Evolutionary conservation across 306 rosid species (phyloP).

Genomic region (Clitoria ternatea): DNA sequence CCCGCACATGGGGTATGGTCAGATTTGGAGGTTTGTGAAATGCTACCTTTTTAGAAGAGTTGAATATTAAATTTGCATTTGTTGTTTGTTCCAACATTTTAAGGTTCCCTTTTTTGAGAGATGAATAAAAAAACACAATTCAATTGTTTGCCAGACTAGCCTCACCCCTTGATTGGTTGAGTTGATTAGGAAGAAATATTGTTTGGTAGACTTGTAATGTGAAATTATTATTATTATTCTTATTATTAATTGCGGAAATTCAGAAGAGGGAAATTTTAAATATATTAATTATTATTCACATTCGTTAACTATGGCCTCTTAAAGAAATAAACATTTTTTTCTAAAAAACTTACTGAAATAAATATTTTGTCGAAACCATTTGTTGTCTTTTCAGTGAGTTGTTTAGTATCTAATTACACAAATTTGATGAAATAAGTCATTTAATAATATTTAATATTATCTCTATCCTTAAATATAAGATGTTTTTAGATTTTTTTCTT

Average conservation of each 20-base stretch:
- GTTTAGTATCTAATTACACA: too few relatives aligned
- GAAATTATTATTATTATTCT: not conserved
- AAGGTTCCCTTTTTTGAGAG: not conserved
- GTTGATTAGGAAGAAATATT: slow-evolving; percentile 27
- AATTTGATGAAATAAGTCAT: too few relatives aligned
- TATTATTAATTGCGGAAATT: not conserved
- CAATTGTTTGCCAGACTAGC: slow-evolving; percentile 34
- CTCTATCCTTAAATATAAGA: too few relatives aligned
- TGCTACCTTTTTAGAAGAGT: slow-evolving; percentile 28
- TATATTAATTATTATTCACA: too few relatives aligned
- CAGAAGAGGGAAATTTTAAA: not conserved
- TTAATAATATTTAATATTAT: too few relatives aligned
- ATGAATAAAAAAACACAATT: slow-evolving; percentile 11
- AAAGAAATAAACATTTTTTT: too few relatives aligned
- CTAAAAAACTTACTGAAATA: too few relatives aligned
- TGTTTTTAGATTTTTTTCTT: too few relatives aligned
- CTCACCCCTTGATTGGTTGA: slow-evolving; percentile 14
- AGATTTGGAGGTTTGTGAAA: slow-evolving; percentile 47
- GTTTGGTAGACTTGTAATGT: not conserved
- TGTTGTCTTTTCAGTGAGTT: too few relatives aligned
- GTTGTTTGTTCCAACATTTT: slow-evolving; percentile 26
- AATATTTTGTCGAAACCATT: too few relatives aligned
- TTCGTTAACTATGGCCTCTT: too few relatives aligned
- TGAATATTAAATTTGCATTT: slow-evolving; percentile 9
- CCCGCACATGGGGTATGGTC: slow-evolving; percentile 80